A percentile compares a stretch with the other conserved stretches of the same genome.
These are phyloP conservation scores for Pseudogymnoascus sp. DNA, from an alignment of 2,329 filamentous ascomycete genomes.

Conservation along the genomic window DNA sequence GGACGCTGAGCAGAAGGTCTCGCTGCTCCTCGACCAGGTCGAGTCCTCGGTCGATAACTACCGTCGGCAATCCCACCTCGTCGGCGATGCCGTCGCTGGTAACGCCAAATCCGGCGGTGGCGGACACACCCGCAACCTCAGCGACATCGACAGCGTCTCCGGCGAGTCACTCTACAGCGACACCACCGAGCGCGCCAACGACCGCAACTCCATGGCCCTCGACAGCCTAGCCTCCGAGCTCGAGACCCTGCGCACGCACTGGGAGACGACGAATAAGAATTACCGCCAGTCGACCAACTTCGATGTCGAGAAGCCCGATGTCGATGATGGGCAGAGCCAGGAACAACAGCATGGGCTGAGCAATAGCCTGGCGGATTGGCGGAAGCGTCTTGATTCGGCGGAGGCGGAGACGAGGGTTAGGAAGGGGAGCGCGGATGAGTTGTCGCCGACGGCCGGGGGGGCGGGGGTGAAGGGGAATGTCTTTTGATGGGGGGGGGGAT, in stretches of 20 bases:
- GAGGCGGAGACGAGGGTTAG: conserved; percentile 21
- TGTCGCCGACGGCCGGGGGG: not conserved
- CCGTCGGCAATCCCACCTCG: conserved; percentile 62
- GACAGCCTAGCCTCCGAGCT: conserved; percentile 90
- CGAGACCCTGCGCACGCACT: conserved; percentile 80
- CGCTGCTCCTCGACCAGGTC: conserved; percentile 86
- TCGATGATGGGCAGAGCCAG: conserved; percentile 39
- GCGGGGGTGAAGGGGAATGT: not conserved
- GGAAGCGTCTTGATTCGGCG: conserved; percentile 60
- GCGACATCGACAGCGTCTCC: conserved; percentile 49
- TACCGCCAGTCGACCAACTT: conserved; percentile 89
- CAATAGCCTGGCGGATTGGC: conserved; percentile 71
- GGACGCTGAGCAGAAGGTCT: conserved; percentile 90
- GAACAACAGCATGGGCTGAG: conserved; percentile 43
- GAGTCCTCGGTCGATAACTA: conserved; percentile 92
- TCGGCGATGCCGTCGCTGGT: conserved; percentile 33
- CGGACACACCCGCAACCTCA: conserved; percentile 29
- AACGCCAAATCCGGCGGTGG: conserved; percentile 14
- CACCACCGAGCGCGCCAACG: conserved; percentile 40
- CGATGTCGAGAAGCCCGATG: conserved; percentile 43
- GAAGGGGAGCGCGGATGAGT: conserved; percentile 15
- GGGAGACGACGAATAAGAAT: conserved; percentile 93
- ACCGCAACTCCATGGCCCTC: conserved; percentile 62
- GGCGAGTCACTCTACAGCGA: conserved; percentile 44
- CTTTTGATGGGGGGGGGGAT: not conserved